Percentiles rank a stretch among this genome's conserved stretches.
Evolutionary conservation across 140 eudicot genomes (phyloP).

Genomic region (Flaveria floridana): DNA sequence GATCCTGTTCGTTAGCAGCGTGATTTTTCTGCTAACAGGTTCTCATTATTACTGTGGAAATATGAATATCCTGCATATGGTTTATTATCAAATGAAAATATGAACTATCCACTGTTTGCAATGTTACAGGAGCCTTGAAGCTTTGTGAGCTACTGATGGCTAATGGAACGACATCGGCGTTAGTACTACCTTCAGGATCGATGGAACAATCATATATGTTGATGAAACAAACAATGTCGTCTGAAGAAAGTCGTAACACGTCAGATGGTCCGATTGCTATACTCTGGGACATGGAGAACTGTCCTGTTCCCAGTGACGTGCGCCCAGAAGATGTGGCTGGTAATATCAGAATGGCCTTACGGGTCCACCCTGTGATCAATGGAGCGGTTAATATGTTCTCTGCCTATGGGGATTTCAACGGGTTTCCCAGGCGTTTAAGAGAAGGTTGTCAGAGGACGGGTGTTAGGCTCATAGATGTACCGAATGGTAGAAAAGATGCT

Average conservation of each 20-base stretch:
- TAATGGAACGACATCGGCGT: constrained; percentile 33
- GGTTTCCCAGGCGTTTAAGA: constrained; percentile 73
- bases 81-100: not conserved
- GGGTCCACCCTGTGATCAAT: constrained; percentile 66
- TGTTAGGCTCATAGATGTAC: constrained; percentile 83
- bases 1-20: not conserved
- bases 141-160: constrained; percentile 36
- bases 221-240: constrained; percentile 25
- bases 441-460: constrained; percentile 98
- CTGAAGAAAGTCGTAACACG: constrained; percentile 28
- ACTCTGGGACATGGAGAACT: constrained; percentile 96
- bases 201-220: constrained; percentile 35
- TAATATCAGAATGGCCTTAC: constrained; percentile 78
- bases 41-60: not conserved
- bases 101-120: not conserved
- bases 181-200: constrained; percentile 34
- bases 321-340: constrained; percentile 89
- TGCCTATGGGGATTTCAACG: constrained; percentile 91
- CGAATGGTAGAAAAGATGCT: constrained; percentile 95
- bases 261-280: constrained; percentile 70
- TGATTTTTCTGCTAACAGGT: not conserved
- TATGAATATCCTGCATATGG: not conserved
- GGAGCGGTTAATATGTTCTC: constrained; percentile 81
- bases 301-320: constrained; percentile 80
- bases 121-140: constrained; percentile 37